These are phyloP conservation scores for Tanacetum coccineum DNA, from an alignment of 129 eudicot genomes.

Conservation along the genomic window DNA sequence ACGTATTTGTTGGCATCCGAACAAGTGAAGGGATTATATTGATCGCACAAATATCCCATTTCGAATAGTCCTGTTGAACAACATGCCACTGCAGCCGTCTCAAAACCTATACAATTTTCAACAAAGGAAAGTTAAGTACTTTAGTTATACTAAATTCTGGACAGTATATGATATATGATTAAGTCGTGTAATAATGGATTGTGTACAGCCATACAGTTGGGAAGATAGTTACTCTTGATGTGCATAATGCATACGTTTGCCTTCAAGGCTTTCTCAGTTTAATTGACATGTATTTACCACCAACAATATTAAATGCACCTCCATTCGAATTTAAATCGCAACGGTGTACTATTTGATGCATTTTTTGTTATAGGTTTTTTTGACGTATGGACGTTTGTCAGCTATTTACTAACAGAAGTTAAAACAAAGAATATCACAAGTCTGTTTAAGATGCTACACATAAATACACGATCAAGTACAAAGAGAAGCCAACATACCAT, in stretches of 20 bases:
- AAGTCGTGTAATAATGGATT: too few species aligned
- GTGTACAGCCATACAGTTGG: not conserved
- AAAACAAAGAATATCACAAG: too few species aligned
- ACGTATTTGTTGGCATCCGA: conserved; percentile 62
- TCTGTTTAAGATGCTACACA: too few species aligned
- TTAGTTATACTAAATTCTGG: too few species aligned
- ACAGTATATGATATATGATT: too few species aligned
- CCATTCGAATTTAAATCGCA: not conserved
- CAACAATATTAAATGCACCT: conserved; percentile 14
- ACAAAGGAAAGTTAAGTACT: not conserved
- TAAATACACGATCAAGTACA: not conserved
- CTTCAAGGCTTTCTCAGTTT: conserved; percentile 10
- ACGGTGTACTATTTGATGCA: not conserved
- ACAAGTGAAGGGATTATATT: conserved; percentile 56
- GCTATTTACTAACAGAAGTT: not conserved
- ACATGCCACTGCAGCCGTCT: conserved; percentile 55
- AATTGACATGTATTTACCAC: conserved; percentile 8
- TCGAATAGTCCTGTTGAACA: conserved; percentile 74
- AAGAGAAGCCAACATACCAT: conserved; percentile 37
- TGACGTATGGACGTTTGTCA: conserved; percentile 2
- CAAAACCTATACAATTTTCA: conserved; percentile 50
- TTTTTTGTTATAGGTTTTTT: not conserved
- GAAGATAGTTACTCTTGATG: conserved; percentile 2
- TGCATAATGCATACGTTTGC: not conserved
- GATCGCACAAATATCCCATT: conserved; percentile 71